Percentiles rank a stretch among this genome's conserved stretches.
Conservation (phyloP, 352 stramenopile species). For the Phytopythium kandeliae region DNA sequence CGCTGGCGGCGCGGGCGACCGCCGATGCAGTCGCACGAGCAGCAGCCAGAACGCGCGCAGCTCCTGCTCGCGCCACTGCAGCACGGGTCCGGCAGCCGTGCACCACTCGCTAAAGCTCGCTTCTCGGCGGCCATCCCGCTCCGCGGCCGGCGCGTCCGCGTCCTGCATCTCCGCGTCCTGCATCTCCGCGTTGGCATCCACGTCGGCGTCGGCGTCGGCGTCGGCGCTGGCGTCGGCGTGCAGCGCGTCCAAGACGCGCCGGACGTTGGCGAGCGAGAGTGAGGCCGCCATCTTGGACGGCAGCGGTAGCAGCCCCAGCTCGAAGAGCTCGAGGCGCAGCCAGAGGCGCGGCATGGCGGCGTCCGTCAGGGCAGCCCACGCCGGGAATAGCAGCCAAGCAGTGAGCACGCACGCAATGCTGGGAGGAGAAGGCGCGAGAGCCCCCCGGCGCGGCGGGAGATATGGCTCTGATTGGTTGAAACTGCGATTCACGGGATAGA, state of each 20-base stretch:
- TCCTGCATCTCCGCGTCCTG: slow-evolving; percentile 46
- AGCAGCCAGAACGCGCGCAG: slow-evolving; percentile 81
- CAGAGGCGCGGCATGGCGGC: slow-evolving; percentile 62
- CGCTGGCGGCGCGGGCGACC: slow-evolving; percentile 38
- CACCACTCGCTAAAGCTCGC: too few relatives aligned
- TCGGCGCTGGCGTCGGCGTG: slow-evolving; percentile 29
- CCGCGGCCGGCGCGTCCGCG: slow-evolving; percentile 21
- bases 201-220: slow-evolving; percentile 3
- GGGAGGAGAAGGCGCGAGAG: too few relatives aligned
- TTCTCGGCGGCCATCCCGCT: slow-evolving; percentile 66
- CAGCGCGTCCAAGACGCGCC: slow-evolving; percentile 50
- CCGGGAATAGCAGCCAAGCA: too few relatives aligned
- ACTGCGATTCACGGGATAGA: too few relatives aligned
- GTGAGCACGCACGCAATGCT: too few relatives aligned
- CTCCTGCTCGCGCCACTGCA: slow-evolving; percentile 79
- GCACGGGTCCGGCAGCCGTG: too few relatives aligned
- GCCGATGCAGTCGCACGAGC: slow-evolving; percentile 69
- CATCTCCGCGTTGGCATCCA: slow-evolving; percentile 9
- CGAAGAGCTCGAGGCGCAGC: slow-evolving; percentile 82
- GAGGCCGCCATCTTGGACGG: slow-evolving; percentile 62
- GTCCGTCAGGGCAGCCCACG: too few relatives aligned
- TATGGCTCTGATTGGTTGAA: too few relatives aligned
- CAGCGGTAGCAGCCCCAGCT: slow-evolving; percentile 71
- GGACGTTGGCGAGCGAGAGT: slow-evolving; percentile 58
- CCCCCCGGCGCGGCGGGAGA: too few relatives aligned